Evolutionary conservation across 106 monocot genomes (phyloP).

Genomic region (Dactylorhiza incarnata): DNA sequence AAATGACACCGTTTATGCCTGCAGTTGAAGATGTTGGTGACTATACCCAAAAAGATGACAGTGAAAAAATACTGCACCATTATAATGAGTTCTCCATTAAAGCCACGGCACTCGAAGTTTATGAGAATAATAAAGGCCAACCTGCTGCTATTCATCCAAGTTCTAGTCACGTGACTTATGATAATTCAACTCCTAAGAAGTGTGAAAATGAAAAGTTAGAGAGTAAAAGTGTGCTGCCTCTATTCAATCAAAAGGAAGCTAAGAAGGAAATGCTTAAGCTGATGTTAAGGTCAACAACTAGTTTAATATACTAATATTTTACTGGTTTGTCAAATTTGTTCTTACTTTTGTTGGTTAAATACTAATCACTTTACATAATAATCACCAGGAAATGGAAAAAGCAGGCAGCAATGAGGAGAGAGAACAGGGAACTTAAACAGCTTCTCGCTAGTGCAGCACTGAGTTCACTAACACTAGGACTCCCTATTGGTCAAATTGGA

Average conservation of each 20-base stretch:
- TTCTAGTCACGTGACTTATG: neutral
- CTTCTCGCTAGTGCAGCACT: conserved; percentile 56
- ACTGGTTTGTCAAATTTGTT: neutral
- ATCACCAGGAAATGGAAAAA: conserved; percentile 72
- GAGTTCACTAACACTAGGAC: conserved; percentile 64
- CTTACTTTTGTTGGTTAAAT: neutral
- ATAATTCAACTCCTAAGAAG: neutral
- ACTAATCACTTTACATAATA: neutral
- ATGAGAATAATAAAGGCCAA: conserved; percentile 14
- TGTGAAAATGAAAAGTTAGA: conserved; percentile 7
- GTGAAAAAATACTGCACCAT: conserved; percentile 3
- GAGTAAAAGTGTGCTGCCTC: conserved; percentile 8
- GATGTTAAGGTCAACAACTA: conserved; percentile 53
- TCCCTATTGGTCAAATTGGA: conserved; percentile 35
- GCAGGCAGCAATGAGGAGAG: conserved; percentile 31
- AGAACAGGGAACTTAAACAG: conserved; percentile 37
- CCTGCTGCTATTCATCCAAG: conserved; percentile 15
- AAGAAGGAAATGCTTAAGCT: conserved; percentile 36
- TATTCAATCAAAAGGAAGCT: conserved; percentile 24
- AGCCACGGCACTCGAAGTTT: neutral
- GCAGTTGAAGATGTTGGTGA: conserved; percentile 10
- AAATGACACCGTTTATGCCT: neutral
- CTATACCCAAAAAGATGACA: conserved; percentile 6
- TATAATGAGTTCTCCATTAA: conserved; percentile 1
- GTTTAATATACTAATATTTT: conserved; percentile 5